A percentile compares a stretch with the other conserved stretches of the same genome.
Evolutionary conservation across 2,329 filamentous ascomycete species (phyloP).

Genomic region (Phoma sp.): DNA sequence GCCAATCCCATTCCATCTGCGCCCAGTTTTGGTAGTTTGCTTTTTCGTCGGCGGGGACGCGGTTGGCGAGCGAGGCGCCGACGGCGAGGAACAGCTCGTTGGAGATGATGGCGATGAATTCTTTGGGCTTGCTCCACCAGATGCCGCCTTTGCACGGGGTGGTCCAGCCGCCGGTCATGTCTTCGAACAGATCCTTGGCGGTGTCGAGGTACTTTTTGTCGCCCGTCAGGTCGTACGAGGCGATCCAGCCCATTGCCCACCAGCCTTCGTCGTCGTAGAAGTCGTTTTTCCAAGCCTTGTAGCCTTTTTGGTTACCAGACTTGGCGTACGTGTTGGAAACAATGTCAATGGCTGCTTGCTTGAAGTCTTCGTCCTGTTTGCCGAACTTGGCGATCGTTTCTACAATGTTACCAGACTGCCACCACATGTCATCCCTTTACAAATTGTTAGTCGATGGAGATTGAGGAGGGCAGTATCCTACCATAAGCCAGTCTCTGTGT

Average conservation of each 20-base stretch:
- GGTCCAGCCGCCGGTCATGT: constrained; percentile 60
- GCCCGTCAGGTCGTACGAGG: constrained; percentile 62
- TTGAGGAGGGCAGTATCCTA: constrained; percentile 14
- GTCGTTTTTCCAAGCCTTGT: constrained; percentile 55
- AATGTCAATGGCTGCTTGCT: constrained; percentile 36
- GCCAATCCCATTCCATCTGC: constrained; percentile 61
- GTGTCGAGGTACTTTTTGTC: constrained; percentile 61
- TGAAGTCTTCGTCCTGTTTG: constrained; percentile 36
- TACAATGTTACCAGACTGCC: constrained; percentile 48
- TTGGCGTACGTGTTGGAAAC: constrained; percentile 45
- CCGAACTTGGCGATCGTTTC: constrained; percentile 44
- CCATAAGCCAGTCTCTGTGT: constrained; percentile 42
- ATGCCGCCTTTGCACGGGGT: constrained; percentile 60
- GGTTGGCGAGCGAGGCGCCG: constrained; percentile 61
- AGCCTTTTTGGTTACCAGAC: constrained; percentile 33
- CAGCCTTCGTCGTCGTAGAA: constrained; percentile 69
- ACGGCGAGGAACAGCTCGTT: constrained; percentile 66
- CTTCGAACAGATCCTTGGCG: constrained; percentile 62
- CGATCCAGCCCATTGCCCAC: constrained; percentile 68
- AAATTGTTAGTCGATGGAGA: not conserved
- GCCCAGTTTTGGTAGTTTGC: constrained; percentile 58
- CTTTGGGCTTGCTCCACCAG: constrained; percentile 62
- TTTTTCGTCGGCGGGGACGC: constrained; percentile 49
- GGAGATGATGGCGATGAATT: constrained; percentile 62
- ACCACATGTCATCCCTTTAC: constrained; percentile 40